Evolutionary conservation across 352 stramenopile species (phyloP).

Genomic region (Phytophthora boehmeriae): DNA sequence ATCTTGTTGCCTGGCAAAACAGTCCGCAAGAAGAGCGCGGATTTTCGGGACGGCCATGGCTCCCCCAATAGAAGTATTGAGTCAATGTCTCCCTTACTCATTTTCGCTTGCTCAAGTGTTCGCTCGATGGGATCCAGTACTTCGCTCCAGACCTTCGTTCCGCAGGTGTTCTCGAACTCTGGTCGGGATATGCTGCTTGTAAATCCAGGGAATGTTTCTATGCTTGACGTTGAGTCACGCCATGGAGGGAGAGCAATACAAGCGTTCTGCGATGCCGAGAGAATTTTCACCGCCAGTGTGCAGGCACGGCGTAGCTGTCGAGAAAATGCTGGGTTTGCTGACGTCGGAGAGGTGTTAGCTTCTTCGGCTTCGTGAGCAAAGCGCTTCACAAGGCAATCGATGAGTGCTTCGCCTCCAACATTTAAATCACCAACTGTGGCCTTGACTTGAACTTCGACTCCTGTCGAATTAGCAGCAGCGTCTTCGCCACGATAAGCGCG

Average conservation of each 20-base stretch:
- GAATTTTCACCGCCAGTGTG: conserved; percentile 49
- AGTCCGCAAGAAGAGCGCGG: conserved; percentile 24
- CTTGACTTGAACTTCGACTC: conserved; percentile 24
- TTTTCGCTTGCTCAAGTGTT: conserved; percentile 24
- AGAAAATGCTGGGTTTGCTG: conserved; percentile 9
- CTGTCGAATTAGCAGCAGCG: conserved; percentile 16
- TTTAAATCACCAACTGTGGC: conserved; percentile 25
- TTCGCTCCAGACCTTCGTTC: conserved; percentile 29
- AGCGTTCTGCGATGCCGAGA: conserved; percentile 37
- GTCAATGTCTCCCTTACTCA: conserved; percentile 32
- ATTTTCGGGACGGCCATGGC: conserved; percentile 34
- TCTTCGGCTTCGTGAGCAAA: conserved; percentile 16
- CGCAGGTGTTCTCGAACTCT: conserved; percentile 46
- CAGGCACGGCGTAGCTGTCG: conserved; percentile 39
- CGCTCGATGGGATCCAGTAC: conserved; percentile 24
- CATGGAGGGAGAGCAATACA: conserved; percentile 40
- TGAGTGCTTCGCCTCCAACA: conserved; percentile 21
- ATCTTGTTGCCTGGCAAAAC: conserved; percentile 17
- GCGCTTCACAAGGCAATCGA: conserved; percentile 24
- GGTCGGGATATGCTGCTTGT: conserved; percentile 37
- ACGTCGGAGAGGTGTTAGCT: background rate
- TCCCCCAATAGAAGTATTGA: conserved; percentile 41
- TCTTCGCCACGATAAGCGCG: conserved; percentile 1
- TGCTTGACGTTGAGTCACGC: conserved; percentile 8
- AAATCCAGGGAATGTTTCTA: conserved; percentile 12